These are phyloP conservation scores for Pseudocercospora ulei DNA, from an alignment of 2,329 filamentous ascomycete species.

Conservation along the genomic window DNA sequence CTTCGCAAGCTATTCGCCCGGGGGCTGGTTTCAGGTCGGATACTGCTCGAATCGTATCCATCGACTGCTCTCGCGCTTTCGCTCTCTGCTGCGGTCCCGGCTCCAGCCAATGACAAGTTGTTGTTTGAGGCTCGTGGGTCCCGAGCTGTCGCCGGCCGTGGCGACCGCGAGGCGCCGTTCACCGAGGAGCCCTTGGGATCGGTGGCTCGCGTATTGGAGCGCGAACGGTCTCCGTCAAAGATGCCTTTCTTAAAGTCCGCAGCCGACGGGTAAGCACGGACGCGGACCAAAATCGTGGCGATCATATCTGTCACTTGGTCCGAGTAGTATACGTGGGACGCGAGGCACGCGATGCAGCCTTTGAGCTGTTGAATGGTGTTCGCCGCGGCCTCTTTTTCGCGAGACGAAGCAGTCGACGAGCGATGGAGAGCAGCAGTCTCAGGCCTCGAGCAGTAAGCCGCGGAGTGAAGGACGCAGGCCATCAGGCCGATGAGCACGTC, in stretches of 20 bases:
- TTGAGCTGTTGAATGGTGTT: constrained; percentile 48
- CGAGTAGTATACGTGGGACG: constrained; percentile 91
- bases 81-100: constrained; percentile 6
- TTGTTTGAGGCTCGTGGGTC: constrained; percentile 13
- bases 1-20: constrained; percentile 37
- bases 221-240: constrained; percentile 12
- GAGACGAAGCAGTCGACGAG: constrained; percentile 7
- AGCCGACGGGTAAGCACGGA: constrained; percentile 51
- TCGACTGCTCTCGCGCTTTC: not conserved
- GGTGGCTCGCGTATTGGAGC: constrained; percentile 12
- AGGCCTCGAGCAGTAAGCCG: constrained; percentile 13
- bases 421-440: constrained; percentile 2
- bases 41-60: constrained; percentile 35
- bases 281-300: constrained; percentile 61
- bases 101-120: constrained; percentile 7
- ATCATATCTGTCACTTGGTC: constrained; percentile 96
- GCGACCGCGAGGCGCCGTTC: constrained; percentile 10
- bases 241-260: constrained; percentile 27
- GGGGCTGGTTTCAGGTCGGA: constrained; percentile 39
- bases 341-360: constrained; percentile 77
- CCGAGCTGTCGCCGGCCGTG: constrained; percentile 20
- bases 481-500: constrained; percentile 80
- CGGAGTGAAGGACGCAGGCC: constrained; percentile 53
- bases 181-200: constrained; percentile 11
- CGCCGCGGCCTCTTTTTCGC: constrained; percentile 11